phyloP scores from a whole-genome alignment of 352 stramenopile species.

The Phytopythium vexans region DNA sequence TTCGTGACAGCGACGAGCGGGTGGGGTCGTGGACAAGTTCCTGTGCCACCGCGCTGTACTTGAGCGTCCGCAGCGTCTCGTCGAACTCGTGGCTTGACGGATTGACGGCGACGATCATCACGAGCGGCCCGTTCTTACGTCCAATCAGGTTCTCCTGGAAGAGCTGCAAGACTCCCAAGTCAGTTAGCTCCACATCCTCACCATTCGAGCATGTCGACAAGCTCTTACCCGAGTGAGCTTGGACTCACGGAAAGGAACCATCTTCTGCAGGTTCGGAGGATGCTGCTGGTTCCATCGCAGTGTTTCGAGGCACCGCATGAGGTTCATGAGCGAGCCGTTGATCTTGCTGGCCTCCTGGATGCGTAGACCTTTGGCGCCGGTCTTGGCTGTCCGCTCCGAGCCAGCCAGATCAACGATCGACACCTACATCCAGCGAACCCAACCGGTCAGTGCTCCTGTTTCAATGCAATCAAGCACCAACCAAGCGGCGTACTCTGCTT shows the following conservation, averaged over 20 bases:
- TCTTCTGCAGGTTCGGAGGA: constrained; percentile 64
- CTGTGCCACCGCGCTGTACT: constrained; percentile 91
- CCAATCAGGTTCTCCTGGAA: constrained; percentile 94
- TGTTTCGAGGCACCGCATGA: constrained; percentile 96
- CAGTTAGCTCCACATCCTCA: neutral
- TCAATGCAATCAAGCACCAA: neutral
- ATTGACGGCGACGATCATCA: constrained; percentile 98
- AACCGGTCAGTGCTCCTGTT: neutral
- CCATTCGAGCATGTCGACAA: neutral
- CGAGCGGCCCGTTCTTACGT: constrained; percentile 79
- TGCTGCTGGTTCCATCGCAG: constrained; percentile 92
- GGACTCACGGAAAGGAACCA: constrained; percentile 97
- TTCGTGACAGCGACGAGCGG: constrained; percentile 31
- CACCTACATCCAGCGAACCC: constrained; percentile 31
- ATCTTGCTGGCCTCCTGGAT: constrained; percentile 98
- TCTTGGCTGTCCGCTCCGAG: constrained; percentile 73
- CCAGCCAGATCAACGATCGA: constrained; percentile 97
- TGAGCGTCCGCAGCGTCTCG: constrained; percentile 94
- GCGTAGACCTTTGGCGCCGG: constrained; percentile 71
- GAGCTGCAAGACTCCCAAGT: constrained; percentile 40
- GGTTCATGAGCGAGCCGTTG: constrained; percentile 97
- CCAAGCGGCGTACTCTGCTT: constrained; percentile 17
- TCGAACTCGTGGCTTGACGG: constrained; percentile 93
- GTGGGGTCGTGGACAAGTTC: constrained; percentile 77
- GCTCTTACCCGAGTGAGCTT: constrained; percentile 89